These are phyloP conservation scores for Naumovozyma castellii DNA, from an alignment of 805 yeast genomes.

Conservation along the genomic window DNA sequence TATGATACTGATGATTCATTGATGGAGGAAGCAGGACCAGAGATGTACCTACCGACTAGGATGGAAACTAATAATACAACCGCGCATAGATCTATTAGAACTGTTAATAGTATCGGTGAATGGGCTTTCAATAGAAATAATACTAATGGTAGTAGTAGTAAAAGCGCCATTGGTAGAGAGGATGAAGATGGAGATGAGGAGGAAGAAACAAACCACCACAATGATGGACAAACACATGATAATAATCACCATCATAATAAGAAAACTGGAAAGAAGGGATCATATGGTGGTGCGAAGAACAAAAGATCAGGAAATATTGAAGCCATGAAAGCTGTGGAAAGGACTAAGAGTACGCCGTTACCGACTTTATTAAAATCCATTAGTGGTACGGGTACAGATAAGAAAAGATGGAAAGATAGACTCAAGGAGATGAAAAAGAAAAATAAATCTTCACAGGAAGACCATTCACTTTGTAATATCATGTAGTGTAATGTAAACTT, in stretches of 20 bases:
- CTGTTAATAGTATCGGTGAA: constrained; percentile 26
- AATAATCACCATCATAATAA: background rate
- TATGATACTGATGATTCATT: constrained; percentile 4
- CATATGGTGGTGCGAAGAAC: constrained; percentile 1
- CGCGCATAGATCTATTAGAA: constrained; percentile 25
- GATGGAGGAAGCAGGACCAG: constrained; percentile 16
- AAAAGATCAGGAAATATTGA: background rate
- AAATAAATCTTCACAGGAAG: constrained; percentile 4
- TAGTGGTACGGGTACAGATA: constrained; percentile 9
- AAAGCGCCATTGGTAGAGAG: constrained; percentile 6
- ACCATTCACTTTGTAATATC: constrained; percentile 10
- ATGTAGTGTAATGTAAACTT: no score
- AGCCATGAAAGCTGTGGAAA: constrained; percentile 17
- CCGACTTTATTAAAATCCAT: constrained; percentile 12
- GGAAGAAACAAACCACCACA: background rate
- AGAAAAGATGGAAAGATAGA: constrained; percentile 17
- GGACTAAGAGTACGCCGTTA: constrained; percentile 25
- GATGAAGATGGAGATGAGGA: background rate
- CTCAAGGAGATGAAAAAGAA: constrained; percentile 16
- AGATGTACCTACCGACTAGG: constrained; percentile 19
- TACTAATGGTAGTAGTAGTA: constrained; percentile 9
- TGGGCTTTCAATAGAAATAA: constrained; percentile 16
- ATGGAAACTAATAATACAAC: constrained; percentile 19
- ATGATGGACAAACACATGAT: background rate
- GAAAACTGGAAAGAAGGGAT: background rate